phyloP scores from a whole-genome alignment of 2,329 filamentous ascomycete genomes.

The Diaporthe humulicola region DNA sequence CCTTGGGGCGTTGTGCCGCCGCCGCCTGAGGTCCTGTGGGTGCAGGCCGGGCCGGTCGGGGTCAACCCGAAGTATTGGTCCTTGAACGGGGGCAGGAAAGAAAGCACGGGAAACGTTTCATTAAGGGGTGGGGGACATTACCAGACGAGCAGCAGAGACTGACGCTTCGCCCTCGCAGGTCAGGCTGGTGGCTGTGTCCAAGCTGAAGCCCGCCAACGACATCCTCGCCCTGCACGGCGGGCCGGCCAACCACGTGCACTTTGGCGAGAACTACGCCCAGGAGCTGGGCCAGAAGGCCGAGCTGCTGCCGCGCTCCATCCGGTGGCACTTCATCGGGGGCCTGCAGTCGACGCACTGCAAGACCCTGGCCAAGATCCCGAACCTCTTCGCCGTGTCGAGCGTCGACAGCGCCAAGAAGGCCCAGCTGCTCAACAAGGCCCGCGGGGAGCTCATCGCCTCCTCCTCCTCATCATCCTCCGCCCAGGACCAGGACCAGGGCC shows the following conservation, averaged over 20 bases:
- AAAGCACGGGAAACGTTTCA: background rate
- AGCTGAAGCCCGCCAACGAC: slow-evolving; percentile 93
- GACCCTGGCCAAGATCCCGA: slow-evolving; percentile 85
- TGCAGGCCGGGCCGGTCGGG: background rate
- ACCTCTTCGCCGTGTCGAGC: slow-evolving; percentile 92
- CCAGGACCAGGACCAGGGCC: background rate
- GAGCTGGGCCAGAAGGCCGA: slow-evolving; percentile 89
- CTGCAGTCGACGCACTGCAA: slow-evolving; percentile 94
- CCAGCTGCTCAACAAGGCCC: slow-evolving; percentile 81
- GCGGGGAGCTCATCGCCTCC: slow-evolving; percentile 61
- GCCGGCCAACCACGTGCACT: slow-evolving; percentile 76
- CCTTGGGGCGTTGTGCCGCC: background rate
- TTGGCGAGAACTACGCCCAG: slow-evolving; percentile 96
- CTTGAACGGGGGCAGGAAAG: background rate
- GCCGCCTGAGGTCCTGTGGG: background rate
- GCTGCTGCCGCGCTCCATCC: slow-evolving; percentile 80
- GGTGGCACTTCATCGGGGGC: slow-evolving; percentile 97
- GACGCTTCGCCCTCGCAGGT: slow-evolving; percentile 63
- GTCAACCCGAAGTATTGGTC: background rate
- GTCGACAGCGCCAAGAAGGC: slow-evolving; percentile 93
- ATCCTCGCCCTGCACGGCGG: slow-evolving; percentile 84
- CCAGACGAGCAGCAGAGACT: slow-evolving; percentile 22
- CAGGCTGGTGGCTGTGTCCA: slow-evolving; percentile 93
- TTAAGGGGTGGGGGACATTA: background rate
- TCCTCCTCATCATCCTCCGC: background rate